Conservation (phyloP, 257 asterid species). For the Ilex asprella region DNA sequence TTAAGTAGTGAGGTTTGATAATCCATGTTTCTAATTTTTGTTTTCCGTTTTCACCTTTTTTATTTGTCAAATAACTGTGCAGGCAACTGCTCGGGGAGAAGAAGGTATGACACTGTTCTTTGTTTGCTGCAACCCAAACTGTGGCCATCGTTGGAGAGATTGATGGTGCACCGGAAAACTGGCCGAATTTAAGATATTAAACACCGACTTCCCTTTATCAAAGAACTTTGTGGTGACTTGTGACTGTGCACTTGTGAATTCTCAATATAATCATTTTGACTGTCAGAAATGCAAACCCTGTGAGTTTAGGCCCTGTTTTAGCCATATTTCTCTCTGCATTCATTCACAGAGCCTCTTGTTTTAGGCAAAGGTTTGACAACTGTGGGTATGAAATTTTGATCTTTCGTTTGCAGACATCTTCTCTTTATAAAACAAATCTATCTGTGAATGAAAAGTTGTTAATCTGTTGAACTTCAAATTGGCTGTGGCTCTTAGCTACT, state of each 20-base stretch:
- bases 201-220: background rate
- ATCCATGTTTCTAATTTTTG: background rate
- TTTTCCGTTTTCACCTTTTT: background rate
- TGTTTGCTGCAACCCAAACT: slow-evolving; percentile 92
- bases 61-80: slow-evolving; percentile 17
- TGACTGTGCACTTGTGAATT: background rate
- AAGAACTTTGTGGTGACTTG: background rate
- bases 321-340: background rate
- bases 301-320: background rate
- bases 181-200: too few relatives aligned
- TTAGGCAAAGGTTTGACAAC: too few relatives aligned
- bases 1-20: too few relatives aligned
- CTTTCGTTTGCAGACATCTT: too few relatives aligned
- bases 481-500: too few relatives aligned
- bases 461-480: too few relatives aligned
- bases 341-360: background rate
- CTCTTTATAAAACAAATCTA: too few relatives aligned
- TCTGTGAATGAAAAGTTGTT: background rate
- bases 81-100: slow-evolving; percentile 96
- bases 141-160: slow-evolving; percentile 94
- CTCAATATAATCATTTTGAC: background rate
- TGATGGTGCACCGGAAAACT: slow-evolving; percentile 15
- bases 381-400: too few relatives aligned
- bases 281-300: background rate
- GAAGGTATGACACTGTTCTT: slow-evolving; percentile 95